Base-by-base conservation (phyloP, 495 filamentous ascomycete species). In the Pyronema domesticum region DNA sequence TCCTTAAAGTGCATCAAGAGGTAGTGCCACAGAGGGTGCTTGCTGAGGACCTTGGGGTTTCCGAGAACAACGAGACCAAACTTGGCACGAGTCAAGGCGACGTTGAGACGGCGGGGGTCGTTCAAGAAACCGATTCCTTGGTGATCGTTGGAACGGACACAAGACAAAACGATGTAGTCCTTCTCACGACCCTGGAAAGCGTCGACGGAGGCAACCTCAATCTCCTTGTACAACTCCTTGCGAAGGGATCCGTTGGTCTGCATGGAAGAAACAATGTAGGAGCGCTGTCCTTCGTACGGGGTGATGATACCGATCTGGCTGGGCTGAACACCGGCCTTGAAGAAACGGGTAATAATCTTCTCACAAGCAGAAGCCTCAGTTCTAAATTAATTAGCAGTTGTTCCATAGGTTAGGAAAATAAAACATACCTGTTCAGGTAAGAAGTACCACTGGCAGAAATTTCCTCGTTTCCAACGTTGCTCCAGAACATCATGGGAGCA, bases 401-500 rank as follows among this genome's bases (percentile, higher is more conserved):
- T 13, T 13, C 14, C 14, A 30, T 56, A 36, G 19, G 14, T 33
- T 39, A 45, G 6, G 15, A 30, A 35, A 40, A 19, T 13, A 33
- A 39, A 9, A 42, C 36, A 39, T 4, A 44, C 55, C 55, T 53
- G 67, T 99, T 99, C 48, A 99, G 80, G 65, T 96, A 99, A 7
- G 89, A 95, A 0, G 93, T 99, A 62, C 91, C 93, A 8, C 87
- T 95, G 0, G 93, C 91, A 43, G 88, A 94, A 52, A 99, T 96
- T 67, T 99, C 91, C 66, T 99, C 91, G 55, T 91, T 94, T 51
- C 91, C 91, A 44, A 95, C 72, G 65, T 96, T 96, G 7, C 89
- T 93, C 91, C 91, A 99, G 73, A 99, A 99, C 91, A 96, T 96
- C 91, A 99, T 99, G 7, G 91, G 91, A 55, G 80, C 82, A 60